Conservation (phyloP, 805 yeast species). For the Schizosaccharomyces lindneri region DNA sequence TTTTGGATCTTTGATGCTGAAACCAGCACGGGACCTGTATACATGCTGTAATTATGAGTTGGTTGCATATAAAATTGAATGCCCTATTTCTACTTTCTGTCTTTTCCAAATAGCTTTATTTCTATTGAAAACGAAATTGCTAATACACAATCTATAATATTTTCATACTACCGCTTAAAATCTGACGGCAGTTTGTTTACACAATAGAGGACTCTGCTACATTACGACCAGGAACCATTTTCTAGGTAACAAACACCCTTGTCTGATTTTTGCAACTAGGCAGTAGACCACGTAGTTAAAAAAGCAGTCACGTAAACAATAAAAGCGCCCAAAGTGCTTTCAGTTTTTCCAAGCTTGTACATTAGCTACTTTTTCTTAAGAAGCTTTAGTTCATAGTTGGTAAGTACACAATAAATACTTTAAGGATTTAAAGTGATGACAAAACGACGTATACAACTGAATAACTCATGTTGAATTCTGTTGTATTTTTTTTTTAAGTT, state of each 20-base stretch:
- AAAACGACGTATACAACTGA: neutral
- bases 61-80: too few species aligned
- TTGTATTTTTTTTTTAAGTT: neutral
- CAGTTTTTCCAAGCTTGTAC: too few species aligned
- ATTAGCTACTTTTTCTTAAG: too few species aligned
- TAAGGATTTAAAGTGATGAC: neutral
- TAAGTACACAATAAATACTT: neutral
- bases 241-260: too few species aligned
- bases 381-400: neutral
- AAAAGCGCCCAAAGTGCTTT: too few species aligned
- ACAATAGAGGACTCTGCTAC: neutral
- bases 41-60: slow-evolving; percentile 17
- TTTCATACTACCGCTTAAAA: neutral
- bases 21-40: slow-evolving; percentile 54
- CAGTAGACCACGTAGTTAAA: neutral
- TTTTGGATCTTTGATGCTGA: slow-evolving; percentile 52
- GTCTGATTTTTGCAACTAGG: too few species aligned
- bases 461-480: neutral
- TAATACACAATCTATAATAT: neutral
- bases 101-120: too few species aligned
- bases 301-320: neutral
- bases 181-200: neutral
- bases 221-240: too few species aligned
- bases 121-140: too few species aligned
- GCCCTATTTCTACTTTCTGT: neutral